These are phyloP conservation scores for Diaporthe sp. DNA, from an alignment of 2,329 filamentous ascomycete genomes.

Conservation along the genomic window DNA sequence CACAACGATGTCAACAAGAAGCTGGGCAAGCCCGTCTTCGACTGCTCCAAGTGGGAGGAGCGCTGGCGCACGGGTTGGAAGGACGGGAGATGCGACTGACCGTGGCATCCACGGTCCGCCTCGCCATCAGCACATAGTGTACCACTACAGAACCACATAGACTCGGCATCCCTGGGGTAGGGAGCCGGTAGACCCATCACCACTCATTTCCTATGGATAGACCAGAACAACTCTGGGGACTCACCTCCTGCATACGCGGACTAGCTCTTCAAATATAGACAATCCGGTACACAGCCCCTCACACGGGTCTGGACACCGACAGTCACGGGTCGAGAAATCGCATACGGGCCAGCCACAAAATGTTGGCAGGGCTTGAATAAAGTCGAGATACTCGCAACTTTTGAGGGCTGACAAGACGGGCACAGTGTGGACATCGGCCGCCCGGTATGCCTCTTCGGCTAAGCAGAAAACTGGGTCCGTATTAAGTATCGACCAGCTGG, in stretches of 20 bases:
- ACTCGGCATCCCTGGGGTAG: not conserved
- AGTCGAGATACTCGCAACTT: not conserved
- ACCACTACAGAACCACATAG: conserved; percentile 23
- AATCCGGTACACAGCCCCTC: not conserved
- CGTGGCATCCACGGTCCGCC: not conserved
- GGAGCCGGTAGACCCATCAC: conserved; percentile 32
- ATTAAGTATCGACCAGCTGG: not conserved
- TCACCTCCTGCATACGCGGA: not conserved
- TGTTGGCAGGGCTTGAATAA: not conserved
- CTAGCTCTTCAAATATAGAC: conserved; percentile 5
- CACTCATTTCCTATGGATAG: conserved; percentile 34
- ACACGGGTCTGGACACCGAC: not conserved
- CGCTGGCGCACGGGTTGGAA: conserved; percentile 94
- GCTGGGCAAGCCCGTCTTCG: conserved; percentile 90
- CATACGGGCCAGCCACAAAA: not conserved
- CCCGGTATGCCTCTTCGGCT: not conserved
- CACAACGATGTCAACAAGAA: conserved; percentile 92
- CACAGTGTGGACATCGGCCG: conserved; percentile 3
- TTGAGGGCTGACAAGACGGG: not conserved
- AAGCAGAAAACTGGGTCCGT: conserved; percentile 27
- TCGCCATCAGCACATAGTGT: not conserved
- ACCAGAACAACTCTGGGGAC: conserved; percentile 29
- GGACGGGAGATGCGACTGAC: conserved; percentile 73
- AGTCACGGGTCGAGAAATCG: not conserved
- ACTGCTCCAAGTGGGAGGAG: conserved; percentile 93